Percentiles rank a stretch among this genome's conserved stretches.
Evolutionary conservation across 176 grass and related monocot genomes (phyloP).

Genomic region (Eleusine indica): DNA sequence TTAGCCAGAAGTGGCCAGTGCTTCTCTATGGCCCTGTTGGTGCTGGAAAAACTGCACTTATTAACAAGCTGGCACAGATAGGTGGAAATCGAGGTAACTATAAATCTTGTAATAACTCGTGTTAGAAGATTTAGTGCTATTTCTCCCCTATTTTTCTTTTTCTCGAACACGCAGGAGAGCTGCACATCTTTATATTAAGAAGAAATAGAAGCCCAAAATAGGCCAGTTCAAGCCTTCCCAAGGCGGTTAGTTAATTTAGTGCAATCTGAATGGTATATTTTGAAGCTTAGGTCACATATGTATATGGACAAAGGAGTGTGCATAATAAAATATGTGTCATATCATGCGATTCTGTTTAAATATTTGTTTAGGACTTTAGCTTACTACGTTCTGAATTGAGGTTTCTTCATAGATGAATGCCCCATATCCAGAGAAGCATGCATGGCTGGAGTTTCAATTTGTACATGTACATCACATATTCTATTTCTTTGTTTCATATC

Average conservation of each 20-base stretch:
- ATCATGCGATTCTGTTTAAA: background rate
- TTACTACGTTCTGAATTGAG: constrained; percentile 31
- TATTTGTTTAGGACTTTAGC: background rate
- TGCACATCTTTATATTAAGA: no score
- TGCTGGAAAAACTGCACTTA: constrained; percentile 85
- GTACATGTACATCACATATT: background rate
- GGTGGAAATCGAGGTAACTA: constrained; percentile 71
- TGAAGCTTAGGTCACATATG: background rate
- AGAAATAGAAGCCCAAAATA: no score
- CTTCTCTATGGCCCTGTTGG: constrained; percentile 92
- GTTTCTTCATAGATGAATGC: constrained; percentile 20
- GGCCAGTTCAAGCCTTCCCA: no score
- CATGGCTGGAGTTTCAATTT: background rate
- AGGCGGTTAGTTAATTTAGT: background rate
- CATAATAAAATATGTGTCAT: background rate
- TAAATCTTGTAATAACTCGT: background rate
- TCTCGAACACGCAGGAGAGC: no score
- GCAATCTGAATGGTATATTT: background rate
- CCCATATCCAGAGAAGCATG: constrained; percentile 7
- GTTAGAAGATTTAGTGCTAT: background rate
- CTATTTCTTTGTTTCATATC: constrained; percentile 20
- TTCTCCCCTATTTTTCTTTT: no score
- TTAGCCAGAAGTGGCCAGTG: constrained; percentile 82
- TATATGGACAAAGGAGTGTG: background rate
- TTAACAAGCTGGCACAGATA: constrained; percentile 66